Base-by-base conservation (phyloP, 495 filamentous ascomycete genomes). In the Letharia columbiana region DNA sequence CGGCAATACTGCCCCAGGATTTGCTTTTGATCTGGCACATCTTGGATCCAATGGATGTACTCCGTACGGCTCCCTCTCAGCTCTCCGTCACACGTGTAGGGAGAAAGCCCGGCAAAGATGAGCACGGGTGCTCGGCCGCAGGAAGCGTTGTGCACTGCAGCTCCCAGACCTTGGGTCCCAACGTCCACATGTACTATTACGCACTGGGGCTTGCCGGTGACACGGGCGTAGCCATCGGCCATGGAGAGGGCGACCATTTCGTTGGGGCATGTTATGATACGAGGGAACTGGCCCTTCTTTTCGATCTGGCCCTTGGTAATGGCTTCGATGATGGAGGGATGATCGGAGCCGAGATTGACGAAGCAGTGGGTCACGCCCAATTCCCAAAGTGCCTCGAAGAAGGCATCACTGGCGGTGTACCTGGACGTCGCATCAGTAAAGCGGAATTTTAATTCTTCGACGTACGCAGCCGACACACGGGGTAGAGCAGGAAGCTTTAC, bases 171-270 rank as follows among this genome's bases (percentile, higher is more conserved):
- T 76, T 98, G 93, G 0, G 93, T 98, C 47, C 93, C 93, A 17
- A 98, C 93, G 73, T 98, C 93, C 63, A 98, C 93, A 75, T 98
- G 93, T 5, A 98, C 88, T 66, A 98, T 93, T 4, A 98, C 92
- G 66, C 87, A 89, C 75, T 98, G 93, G 0, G 91, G 90, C 67
- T 91, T 86, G 61, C 86, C 83, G 28, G 91, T 96, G 10, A 92
- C 76, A 58, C 92, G 90, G 5, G 93, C 93, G 74, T 92, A 96
- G 67, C 92, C 93, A 74, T 98, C 92, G 28, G 93, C 93, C 89
- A 96, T 96, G 60, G 92, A 96, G 67, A 98, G 86, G 60, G 93
- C 93, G 7, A 98, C 93, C 93, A 97, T 98, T 90, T 96, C 92
- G 71, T 96, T 96, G 3, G 92, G 92, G 74, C 92, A 96, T 59